A percentile compares a stretch with the other conserved stretches of the same genome.
Evolutionary conservation across 176 grass and related monocot genomes (phyloP).

Genomic region (Poa annua): DNA sequence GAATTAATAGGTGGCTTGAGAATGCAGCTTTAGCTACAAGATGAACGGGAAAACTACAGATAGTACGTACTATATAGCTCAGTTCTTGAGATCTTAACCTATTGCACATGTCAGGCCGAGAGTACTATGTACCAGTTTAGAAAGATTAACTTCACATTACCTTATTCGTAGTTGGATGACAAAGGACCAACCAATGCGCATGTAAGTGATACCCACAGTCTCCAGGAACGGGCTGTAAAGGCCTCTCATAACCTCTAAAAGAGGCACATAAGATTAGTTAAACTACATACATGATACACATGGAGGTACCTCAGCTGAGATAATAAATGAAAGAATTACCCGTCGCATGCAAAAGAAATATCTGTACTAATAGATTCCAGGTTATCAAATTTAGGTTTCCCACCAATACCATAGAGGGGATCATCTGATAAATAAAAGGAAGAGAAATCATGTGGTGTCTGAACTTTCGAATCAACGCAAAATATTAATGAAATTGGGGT

Average conservation of each 20-base stretch:
- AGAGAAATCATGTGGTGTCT: neutral
- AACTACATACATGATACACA: constrained; percentile 30
- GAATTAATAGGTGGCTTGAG: too few relatives aligned
- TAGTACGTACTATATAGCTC: neutral
- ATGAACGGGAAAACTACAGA: too few relatives aligned
- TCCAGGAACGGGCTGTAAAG: constrained; percentile 75
- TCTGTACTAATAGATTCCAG: constrained; percentile 39
- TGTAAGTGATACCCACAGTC: constrained; percentile 91
- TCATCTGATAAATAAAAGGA: constrained; percentile 53
- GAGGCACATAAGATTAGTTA: neutral
- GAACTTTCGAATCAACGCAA: constrained; percentile 21
- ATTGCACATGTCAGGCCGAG: neutral
- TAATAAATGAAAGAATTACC: constrained; percentile 56
- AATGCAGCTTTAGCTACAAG: too few relatives aligned
- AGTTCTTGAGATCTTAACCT: constrained; percentile 9
- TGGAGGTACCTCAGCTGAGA: constrained; percentile 27
- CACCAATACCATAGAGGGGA: constrained; percentile 86
- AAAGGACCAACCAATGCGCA: constrained; percentile 80
- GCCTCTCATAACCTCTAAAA: constrained; percentile 82
- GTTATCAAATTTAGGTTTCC: constrained; percentile 55
- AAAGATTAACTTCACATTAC: constrained; percentile 41
- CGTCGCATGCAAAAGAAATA: constrained; percentile 70
- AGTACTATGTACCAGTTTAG: neutral
- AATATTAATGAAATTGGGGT: constrained; percentile 11
- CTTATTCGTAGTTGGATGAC: constrained; percentile 72